phyloP scores from a whole-genome alignment of 148 eudicot species.

The Cornus kousa region DNA sequence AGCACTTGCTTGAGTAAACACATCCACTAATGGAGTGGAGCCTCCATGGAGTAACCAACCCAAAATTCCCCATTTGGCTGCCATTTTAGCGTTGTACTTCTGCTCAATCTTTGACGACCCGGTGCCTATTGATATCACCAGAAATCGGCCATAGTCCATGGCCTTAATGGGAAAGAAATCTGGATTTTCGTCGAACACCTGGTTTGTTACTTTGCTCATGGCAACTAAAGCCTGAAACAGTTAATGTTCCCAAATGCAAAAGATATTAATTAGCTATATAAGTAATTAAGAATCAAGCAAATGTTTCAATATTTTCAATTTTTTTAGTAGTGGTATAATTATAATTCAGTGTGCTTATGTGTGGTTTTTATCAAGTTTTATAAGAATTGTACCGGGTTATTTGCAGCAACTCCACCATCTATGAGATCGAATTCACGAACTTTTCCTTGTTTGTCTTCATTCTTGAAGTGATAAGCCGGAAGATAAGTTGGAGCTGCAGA shows the following conservation, averaged over 20 bases:
- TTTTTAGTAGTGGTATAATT: no score
- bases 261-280: neutral
- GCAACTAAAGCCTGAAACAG: conserved; percentile 29
- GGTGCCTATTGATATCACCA: conserved; percentile 33
- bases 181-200: conserved; percentile 9
- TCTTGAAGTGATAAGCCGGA: conserved; percentile 21
- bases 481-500: conserved; percentile 38
- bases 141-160: conserved; percentile 21
- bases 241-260: neutral
- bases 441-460: neutral
- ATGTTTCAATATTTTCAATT: no score
- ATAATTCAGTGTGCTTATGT: no score
- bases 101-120: conserved; percentile 19
- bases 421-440: conserved; percentile 15
- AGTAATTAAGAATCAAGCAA: no score
- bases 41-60: conserved; percentile 24
- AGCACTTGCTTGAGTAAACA: conserved; percentile 26
- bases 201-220: conserved; percentile 22
- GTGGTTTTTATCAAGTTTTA: neutral
- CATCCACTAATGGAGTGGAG: conserved; percentile 32
- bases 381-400: conserved; percentile 25
- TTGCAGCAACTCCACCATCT: conserved; percentile 36
- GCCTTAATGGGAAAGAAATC: conserved; percentile 23
- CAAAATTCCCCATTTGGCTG: conserved; percentile 36
- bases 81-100: conserved; percentile 15